These are phyloP conservation scores for Paraphaeosphaeria minitans DNA, from an alignment of 2,329 filamentous ascomycete species.

Conservation along the genomic window DNA sequence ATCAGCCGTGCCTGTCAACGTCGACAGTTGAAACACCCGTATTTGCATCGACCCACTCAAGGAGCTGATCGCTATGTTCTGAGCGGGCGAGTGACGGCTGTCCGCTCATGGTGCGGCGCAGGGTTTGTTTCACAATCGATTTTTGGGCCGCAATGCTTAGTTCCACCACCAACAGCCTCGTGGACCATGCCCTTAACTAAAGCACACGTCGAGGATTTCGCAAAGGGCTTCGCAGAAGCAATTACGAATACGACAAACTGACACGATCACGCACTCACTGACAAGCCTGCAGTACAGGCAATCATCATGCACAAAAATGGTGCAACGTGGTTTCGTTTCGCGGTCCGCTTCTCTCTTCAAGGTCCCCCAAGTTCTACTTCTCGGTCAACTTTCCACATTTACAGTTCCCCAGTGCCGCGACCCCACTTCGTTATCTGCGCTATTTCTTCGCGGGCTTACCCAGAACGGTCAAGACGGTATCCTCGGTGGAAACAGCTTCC, in stretches of 20 bases:
- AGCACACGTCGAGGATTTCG: not conserved
- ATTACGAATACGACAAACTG: not conserved
- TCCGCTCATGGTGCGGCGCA: constrained; percentile 7
- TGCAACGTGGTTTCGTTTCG: not conserved
- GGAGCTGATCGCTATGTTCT: not conserved
- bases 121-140: constrained; percentile 1
- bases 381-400: not conserved
- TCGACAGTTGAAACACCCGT: not conserved
- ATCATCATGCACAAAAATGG: not conserved
- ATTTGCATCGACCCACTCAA: not conserved
- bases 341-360: not conserved
- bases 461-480: not conserved
- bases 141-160: not conserved
- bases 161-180: not conserved
- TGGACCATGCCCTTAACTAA: not conserved
- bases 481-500: not conserved
- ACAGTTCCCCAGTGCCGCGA: not conserved
- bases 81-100: not conserved
- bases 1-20: not conserved
- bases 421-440: constrained; percentile 1
- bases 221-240: not conserved
- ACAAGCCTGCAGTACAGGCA: not conserved
- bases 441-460: not conserved
- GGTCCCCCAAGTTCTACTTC: not conserved
- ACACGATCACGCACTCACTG: not conserved